Evolutionary conservation across 1,284 basidiomycete species (phyloP), one percentile per base, ranked within the genome.

Genomic region (Tilletia walkeri): DNA sequence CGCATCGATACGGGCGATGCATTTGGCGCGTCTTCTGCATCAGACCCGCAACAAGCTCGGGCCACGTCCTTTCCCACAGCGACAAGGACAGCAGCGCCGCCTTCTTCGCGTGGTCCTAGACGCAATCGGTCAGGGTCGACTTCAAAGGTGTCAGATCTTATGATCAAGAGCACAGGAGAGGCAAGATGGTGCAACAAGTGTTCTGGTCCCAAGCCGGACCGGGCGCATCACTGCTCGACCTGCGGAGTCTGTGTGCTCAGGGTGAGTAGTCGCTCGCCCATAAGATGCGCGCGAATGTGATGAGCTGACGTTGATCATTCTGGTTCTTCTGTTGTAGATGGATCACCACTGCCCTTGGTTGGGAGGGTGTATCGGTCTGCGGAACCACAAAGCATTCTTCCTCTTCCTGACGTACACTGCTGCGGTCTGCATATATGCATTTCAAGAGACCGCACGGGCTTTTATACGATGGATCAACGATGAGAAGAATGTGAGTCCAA

Each of bases 381-480:
- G 76, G 38, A 85, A 85, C 65, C 84, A 85, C 74, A 78, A 82
- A 38, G 77, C 80, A 70, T 85, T 85, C 70, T 75, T 85, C 34
- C 78, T 84, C 30, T 84, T 84, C 66, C 73, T 85, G 36, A 30
- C 71, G 24, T 84, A 83, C 68, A 79, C 80, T 0, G 76, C 81
- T 14, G 69, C 77, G 1, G 75, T 81, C 7, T 81, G 82, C 69
- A 63, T 75, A 67, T 80, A 78, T 53, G 66, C 70, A 34, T 75
- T 72, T 7, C 72, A 73, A 18, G 74, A 77, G 9, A 75, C 73
- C 10, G 77, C 75, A 4, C 70, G 76, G 1, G 81, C 79, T 34
- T 73, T 84, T 34, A 67, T 74, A 47, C 53, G 53, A 50, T 73
- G 72, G 41, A 66, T 75, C 66, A 73, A 68, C 20, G 50, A 68